Evolutionary conservation across 345 rosid species (phyloP), one percentile per base, ranked within the genome.

Genomic region (Hibiscus syriacus): DNA sequence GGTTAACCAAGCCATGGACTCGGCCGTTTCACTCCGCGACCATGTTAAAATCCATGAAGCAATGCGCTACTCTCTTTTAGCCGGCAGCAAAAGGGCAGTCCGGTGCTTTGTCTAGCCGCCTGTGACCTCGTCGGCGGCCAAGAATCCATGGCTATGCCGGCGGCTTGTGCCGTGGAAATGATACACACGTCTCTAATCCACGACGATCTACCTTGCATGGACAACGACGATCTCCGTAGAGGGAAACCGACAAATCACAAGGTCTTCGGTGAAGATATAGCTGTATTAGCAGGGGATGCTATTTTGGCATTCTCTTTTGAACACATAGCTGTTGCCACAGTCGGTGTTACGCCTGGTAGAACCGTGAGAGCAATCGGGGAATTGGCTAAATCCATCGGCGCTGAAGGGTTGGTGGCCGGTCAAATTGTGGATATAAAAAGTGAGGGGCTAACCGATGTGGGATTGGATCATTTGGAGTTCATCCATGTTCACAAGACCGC

Each of bases 161-260:
- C n/a, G n/a, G n/a, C n/a, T n/a, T n/a, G n/a, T n/a, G n/a, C n/a
- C n/a, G n/a, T n/a, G 97, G 96, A 94, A 59, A 94, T 91, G 97
- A 85, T 91, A 64, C 97, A 91, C 71, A 87, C 97, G 97, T 94
- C 97, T 0, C 75, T 94, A 10, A 89, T 94, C 55, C 99, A 94
- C 60, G 99, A 94, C 59, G 99, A 94, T 53, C 80, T 94, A 6
- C 97, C 99, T 36, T 89, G 92, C 48, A 94, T 90, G 97, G 97
- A 94, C 26, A 86, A 94, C 81, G 97, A 91, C 71, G 95, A 89
- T 54, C 86, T 90, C 71, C 97, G 99, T 72, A n/a, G n/a, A n/a
- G n/a, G n/a, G n/a, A n/a, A n/a, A n/a, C n/a, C n/a, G n/a, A n/a
- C n/a, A n/a, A n/a, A n/a, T n/a, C n/a, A n/a, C n/a, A n/a, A n/a